Percentiles rank a stretch among this genome's conserved stretches.
phyloP scores from a whole-genome alignment of 1,284 basidiomycete genomes.

The Pterulicium gracile region DNA sequence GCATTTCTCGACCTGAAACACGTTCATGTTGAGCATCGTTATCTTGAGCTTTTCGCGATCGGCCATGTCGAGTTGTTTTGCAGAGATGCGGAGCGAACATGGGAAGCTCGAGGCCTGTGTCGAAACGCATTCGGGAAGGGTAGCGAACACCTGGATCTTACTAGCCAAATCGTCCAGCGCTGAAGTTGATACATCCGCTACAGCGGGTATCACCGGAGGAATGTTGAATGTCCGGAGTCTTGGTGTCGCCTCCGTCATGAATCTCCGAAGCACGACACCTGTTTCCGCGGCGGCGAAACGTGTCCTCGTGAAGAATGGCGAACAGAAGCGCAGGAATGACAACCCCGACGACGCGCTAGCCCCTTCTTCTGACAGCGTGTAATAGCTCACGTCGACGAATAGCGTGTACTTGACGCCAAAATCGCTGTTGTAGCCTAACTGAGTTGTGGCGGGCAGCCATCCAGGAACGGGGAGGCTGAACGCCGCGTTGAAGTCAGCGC shows the following conservation, averaged over 20 bases:
- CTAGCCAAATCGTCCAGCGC: background rate
- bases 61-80: conserved; percentile 32
- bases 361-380: conserved; percentile 28
- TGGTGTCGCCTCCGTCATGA: no score
- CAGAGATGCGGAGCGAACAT: conserved; percentile 48
- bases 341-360: conserved; percentile 20
- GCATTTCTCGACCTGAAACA: conserved; percentile 54
- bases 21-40: conserved; percentile 38
- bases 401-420: conserved; percentile 56
- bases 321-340: conserved; percentile 37
- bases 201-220: no score
- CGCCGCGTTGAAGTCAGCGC: conserved; percentile 51
- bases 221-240: no score
- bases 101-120: conserved; percentile 25
- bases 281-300: conserved; percentile 24
- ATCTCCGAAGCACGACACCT: conserved; percentile 34
- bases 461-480: conserved; percentile 68
- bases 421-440: conserved; percentile 32
- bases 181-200: no score
- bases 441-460: conserved; percentile 58
- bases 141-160: background rate
- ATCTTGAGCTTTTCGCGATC: conserved; percentile 43
- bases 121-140: background rate
- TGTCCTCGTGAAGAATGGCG: conserved; percentile 31
- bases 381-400: conserved; percentile 51